Evolutionary conservation across 257 asterid species (phyloP), one percentile per base, ranked within the genome.

Genomic region (Plantago ovata): DNA sequence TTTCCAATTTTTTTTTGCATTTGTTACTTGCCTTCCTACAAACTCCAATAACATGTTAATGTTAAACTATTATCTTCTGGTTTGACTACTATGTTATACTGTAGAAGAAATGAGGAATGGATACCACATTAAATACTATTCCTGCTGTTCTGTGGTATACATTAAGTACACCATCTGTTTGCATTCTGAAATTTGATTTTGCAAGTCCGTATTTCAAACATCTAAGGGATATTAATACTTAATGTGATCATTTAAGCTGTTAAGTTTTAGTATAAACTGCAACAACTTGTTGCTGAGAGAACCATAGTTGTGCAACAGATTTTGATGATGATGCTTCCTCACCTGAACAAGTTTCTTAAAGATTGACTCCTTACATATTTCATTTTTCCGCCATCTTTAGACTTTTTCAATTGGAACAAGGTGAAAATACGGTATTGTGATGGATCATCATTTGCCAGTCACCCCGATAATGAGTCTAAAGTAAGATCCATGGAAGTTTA

Each of bases 321-420:
- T 39, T 53, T 58, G 59, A 58, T 20, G 43, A 46, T 46, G 38
- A 68, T 51, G 38, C 9, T 61, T 21, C 32, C 7, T 28, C 7
- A 28, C 36, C 36, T 28, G 36, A 28, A 24, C 24, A 9, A 22
- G 42, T 23, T 24, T 10, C 23, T 7, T 18, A 21, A 54, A 46
- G 32, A 48, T 60, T 20, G 60, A 66, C 57, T 61, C 43, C 48
- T 49, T 14, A 20, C 16, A 23, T 64, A 60, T 32, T 58, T n/a
- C 58, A 13, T 61, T 14, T 16, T 62, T 71, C 59, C 71, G 39
- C 39, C 53, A 63, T 54, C 20, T 47, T 73, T 84, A 87, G 98
- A 91, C 75, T 91, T 87, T 82, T 91, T 76, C 68, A 82, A 80
- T 69, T 91, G 98, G 98, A 91, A 87, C 76, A 83, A 73, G 79